Base-by-base conservation (phyloP, 1,139 yeast species). In the Diutina mesorugosa region DNA sequence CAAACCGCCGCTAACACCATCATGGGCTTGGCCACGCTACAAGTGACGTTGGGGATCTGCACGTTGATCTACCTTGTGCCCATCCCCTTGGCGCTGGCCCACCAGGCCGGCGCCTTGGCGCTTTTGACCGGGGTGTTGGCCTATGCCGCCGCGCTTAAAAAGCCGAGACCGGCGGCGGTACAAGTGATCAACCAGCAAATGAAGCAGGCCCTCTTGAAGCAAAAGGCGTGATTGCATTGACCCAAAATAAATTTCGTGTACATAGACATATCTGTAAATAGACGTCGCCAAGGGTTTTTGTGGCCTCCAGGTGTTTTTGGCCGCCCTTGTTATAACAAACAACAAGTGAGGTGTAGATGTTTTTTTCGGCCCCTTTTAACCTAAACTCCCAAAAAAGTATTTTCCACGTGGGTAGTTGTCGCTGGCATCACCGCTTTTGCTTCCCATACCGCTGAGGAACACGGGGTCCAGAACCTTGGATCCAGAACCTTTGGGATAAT, bases 41-140 rank as follows among this genome's bases (percentile, higher is more conserved):
- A 95, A 71, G 96, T 87, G 3, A 73, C 88, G 0, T 75, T 95
- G 55, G 99, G 99, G 57, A 88, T 91, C 57, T 72, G 83, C 48
- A 93, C 99, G 0, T 78, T 95, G 65, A 70, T 91, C 50, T 91
- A 90, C 69, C 77, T 90, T 60, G 99, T 93, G 18, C 99, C 99
- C 46, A 84, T 89, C 48, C 88, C 96, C 18, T 72, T 93, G 55
- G 99, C 97, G 1, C 95, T 98, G 8, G 81, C 91, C 7, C 99
- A 95, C 69, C 99, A 95, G 73, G 97, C 97, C 14, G 98, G 99
- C 61, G 96, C 98, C 0, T 74, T 95, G 65, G 96, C 95, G 0
- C 77, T 95, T 57, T 76, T 95, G 63, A 93, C 99, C 0, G 78
- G 87, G 14, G 80, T 90, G 30, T 74, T 93, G 61, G 76, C 90